A percentile compares a stretch with the other conserved stretches of the same genome.
Conservation (phyloP, 2,329 filamentous ascomycete species). For the Ophiocordyceps camponoti-floridani region DNA sequence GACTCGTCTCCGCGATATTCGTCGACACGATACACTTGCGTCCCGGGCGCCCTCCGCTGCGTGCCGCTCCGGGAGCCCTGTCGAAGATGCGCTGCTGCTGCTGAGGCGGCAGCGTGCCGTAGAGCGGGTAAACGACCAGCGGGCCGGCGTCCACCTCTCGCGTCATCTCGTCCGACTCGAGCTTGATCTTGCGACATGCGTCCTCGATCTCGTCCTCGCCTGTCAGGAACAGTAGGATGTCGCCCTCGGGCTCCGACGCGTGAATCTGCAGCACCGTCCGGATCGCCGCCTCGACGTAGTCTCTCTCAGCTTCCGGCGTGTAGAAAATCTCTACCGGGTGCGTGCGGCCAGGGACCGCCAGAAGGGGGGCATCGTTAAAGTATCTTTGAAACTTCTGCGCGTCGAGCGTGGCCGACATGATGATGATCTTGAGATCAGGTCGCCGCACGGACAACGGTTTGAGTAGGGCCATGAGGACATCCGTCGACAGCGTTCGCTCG, state of each 20-base stretch:
- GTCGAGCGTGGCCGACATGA: constrained; percentile 96
- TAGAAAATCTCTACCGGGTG: constrained; percentile 98
- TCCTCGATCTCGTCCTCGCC: constrained; percentile 99
- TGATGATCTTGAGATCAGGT: constrained; percentile 89
- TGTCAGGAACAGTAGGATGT: constrained; percentile 86
- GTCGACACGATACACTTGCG: constrained; percentile 88
- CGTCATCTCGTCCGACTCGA: constrained; percentile 84
- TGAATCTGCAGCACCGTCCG: constrained; percentile 95
- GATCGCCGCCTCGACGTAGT: constrained; percentile 91
- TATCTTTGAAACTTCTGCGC: constrained; percentile 97
- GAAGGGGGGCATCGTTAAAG: constrained; percentile 83
- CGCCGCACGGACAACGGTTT: constrained; percentile 75
- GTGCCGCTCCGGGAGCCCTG: constrained; percentile 56
- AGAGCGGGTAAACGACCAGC: constrained; percentile 78
- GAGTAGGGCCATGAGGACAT: constrained; percentile 90
- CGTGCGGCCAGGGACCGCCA: constrained; percentile 87
- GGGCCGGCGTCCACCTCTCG: constrained; percentile 84
- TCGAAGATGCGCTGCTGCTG: constrained; percentile 96
- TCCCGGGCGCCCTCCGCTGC: constrained; percentile 66
- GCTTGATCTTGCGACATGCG: constrained; percentile 72
- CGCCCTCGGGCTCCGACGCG: constrained; percentile 77
- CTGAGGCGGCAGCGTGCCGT: constrained; percentile 78
- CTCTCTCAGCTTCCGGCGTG: constrained; percentile 85
- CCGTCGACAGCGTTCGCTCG: constrained; percentile 90
- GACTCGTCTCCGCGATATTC: constrained; percentile 93